These are phyloP conservation scores for Lactarius hatsudake DNA, from an alignment of 768 basidiomycete genomes.

Conservation along the genomic window DNA sequence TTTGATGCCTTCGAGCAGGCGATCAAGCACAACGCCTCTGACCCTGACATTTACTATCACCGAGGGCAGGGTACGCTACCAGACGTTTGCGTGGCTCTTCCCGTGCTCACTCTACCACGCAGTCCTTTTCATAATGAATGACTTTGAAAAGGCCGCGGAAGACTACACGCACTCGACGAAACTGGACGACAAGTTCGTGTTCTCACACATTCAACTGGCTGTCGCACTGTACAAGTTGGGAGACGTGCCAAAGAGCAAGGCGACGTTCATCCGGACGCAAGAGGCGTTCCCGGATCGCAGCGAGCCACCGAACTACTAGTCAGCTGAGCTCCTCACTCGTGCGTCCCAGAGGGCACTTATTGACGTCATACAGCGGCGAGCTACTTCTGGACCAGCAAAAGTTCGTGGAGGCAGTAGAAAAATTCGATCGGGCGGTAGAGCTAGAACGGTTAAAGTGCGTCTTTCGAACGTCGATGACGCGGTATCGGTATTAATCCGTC, in stretches of 20 bases:
- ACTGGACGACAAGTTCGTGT: conserved; percentile 86
- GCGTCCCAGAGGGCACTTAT: not conserved
- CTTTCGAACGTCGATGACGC: conserved; percentile 13
- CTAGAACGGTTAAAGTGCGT: conserved; percentile 74
- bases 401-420: conserved; percentile 84
- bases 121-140: conserved; percentile 95
- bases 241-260: conserved; percentile 78
- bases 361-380: conserved; percentile 65
- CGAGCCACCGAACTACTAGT: conserved; percentile 97
- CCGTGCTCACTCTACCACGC: not conserved
- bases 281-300: conserved; percentile 81
- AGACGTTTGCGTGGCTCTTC: not conserved
- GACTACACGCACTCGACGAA: conserved; percentile 91
- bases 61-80: conserved; percentile 79
- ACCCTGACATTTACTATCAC: conserved; percentile 98
- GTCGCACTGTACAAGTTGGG: conserved; percentile 95
- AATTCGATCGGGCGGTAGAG: conserved; percentile 90
- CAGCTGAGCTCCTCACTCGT: conserved; percentile 39
- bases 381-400: conserved; percentile 88
- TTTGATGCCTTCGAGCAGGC: conserved; percentile 93
- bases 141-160: conserved; percentile 79
- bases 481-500: conserved; percentile 29
- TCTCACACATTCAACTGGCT: conserved; percentile 95
- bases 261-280: conserved; percentile 83
- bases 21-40: conserved; percentile 72